Evolutionary conservation across 2,329 filamentous ascomycete genomes (phyloP).

Genomic region (Hypoxylon sp.): DNA sequence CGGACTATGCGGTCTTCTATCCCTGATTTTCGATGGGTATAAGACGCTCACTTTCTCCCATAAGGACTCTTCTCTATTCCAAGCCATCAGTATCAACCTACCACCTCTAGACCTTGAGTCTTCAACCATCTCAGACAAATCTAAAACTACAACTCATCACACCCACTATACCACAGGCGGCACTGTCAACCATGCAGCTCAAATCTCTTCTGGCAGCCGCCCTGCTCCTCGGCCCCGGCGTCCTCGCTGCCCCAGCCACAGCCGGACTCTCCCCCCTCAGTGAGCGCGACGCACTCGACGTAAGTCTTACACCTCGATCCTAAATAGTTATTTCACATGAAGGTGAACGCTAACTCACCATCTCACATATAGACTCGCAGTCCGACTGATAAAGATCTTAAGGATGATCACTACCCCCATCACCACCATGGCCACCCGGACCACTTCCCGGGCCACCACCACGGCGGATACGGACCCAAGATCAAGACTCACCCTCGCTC

Average conservation of each 20-base stretch:
- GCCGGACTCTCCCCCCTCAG: constrained; percentile 11
- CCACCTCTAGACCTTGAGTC: neutral
- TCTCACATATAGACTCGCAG: neutral
- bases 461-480: neutral
- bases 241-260: constrained; percentile 45
- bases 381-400: neutral
- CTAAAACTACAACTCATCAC: neutral
- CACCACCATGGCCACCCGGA: neutral
- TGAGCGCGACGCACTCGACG: constrained; percentile 22
- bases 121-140: neutral
- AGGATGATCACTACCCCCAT: neutral
- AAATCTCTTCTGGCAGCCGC: constrained; percentile 48
- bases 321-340: neutral
- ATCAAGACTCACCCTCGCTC: neutral
- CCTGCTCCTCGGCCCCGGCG: constrained; percentile 45
- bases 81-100: neutral
- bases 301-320: constrained; percentile 6
- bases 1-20: neutral
- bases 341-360: neutral
- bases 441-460: neutral
- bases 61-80: neutral
- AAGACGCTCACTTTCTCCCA: constrained; percentile 22
- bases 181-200: constrained; percentile 43
- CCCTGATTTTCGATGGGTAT: constrained; percentile 21
- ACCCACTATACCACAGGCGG: neutral